Base-by-base conservation (phyloP, 2,329 filamentous ascomycete genomes). In the Hymenoscyphus repandus region DNA sequence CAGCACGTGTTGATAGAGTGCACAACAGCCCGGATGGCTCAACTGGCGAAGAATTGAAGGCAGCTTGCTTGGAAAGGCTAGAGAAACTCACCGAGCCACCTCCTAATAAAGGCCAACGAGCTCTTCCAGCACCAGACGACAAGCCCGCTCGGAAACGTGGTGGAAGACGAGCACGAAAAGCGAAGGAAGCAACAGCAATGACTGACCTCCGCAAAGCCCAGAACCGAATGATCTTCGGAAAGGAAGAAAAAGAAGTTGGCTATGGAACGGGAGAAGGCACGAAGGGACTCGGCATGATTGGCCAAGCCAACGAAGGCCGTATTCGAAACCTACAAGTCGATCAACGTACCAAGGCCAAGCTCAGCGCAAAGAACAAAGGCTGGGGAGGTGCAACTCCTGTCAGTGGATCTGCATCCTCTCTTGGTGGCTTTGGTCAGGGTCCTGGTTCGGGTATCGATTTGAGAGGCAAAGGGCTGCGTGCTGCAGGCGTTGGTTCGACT, bases 181-280 rank as follows among this genome's bases (percentile, higher is more conserved):
- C 92, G 53, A 99, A 99, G 77, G 93, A 96, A 69, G 91, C 92
- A 3, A 89, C 89, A 6, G 92, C 93, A 53, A 95, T 96, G 90
- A 99, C 93, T 0, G 93, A 99, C 49, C 75, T 99, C 30, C 85
- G 91, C 58, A 96, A 97, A 69, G 90, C 90, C 4, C 93, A 97
- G 70, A 99, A 99, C 72, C 82, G 93, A 48, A 86, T 99, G 80
- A 90, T 85, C 0, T 99, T 99, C 64, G 91, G 91, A 52, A 93
- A 95, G 67, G 92, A 97, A 69, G 93, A 99, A 70, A 85, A 83
- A 62, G 93, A 99, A 69, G 85, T 93, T 1, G 92, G 91, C 31
- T 97, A 95, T 67, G 92, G 90, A 33, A 83, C 82, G 1, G 89
- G 90, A 45, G 90, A 96, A 60, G 82, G 82, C 49, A 95, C 91